Evolutionary conservation across 768 basidiomycete species (phyloP), one percentile per base, ranked within the genome.

Genomic region (Russula olivacea): DNA sequence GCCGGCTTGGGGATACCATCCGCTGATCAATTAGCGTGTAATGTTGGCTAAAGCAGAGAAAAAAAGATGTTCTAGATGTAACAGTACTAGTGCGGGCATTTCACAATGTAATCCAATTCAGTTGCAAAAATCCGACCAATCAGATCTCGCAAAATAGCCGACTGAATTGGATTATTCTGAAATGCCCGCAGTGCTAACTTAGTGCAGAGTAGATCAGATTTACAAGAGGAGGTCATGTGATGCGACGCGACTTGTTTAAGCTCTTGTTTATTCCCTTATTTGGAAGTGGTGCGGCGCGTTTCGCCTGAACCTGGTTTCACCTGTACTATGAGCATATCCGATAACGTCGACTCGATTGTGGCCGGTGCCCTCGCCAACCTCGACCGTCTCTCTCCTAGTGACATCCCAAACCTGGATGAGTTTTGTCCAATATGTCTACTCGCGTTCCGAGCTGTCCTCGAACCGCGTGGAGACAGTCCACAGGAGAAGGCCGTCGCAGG

Each of bases 401-500:
- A 66, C 15, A 58, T 68, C 17, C 55, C 61, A 28, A 66, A 51
- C 53, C 67, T 75, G 28, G 78, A 83, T 28, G 86, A 87, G 58
- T 74, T 76, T 25, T 89, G 88, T 69, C 83, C 86, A 1, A 87
- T 89, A 66, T 89, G 87, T 71, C 77, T 86, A 49, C 72, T 78
- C 21, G 70, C 82, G 1, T 86, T 88, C 61, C 73, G 75, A 15
- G 58, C 74, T 1, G 73, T 85, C 28, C 71, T 83, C 49, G 69
- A 72, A 30, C 66, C 63, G 14, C 48, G 38, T n/a, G 54, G 61
- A 41, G 65, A 56, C n/a, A 58, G 45, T 9, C 55, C 55, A 40
- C 66, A 68, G 23, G 71, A 68, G 17, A 67, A 67, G 21, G 51
- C 69, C 12, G 68, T 56, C 15, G 53, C 40, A 12, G 83, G 84